Evolutionary conservation across 2,329 filamentous ascomycete species (phyloP), one percentile per base, ranked within the genome.

Genomic region (Tolypocladium pustulatum): DNA sequence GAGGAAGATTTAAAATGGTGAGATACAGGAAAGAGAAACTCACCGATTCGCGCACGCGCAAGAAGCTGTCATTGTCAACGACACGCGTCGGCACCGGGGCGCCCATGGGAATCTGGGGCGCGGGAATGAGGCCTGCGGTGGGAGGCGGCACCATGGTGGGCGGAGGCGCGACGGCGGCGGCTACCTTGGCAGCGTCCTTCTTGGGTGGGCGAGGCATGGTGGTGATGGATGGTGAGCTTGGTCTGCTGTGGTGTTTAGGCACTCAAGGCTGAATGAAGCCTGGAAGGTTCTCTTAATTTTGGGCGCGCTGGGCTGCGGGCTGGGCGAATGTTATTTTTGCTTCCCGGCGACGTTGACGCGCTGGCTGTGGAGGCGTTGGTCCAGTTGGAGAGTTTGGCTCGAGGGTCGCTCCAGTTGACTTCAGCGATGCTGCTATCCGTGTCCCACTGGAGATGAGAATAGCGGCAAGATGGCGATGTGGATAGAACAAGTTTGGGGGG

Each of bases 11-110:
- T n/a, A n/a, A n/a, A 57, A 61, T 53, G 59, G 60, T 61, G 57
- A 61, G 55, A 32, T 22, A 7, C 9, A 20, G 25, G 54, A 58
- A 38, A n/a, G 7, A 3, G 49, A 57, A 59, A 76, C 89, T 82
- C 86, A 95, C 91, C 71, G 85, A 87, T 71, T 95, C 90, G 68
- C 90, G 84, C 55, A 91, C 90, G 69, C 87, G 81, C 61, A 90
- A 81, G 71, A 93, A 93, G 72, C 90, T 87, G 60, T 90, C 87
- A 59, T 88, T 80, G 61, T 90, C 84, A 63, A 89, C 83, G 49
- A 78, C 68, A 59, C 71, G 72, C 61, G 71, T 67, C 56, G 67
- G 63, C 53, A 65, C 56, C 15, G 57, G 59, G 30, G 62, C 60
- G 43, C 62, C 59, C 41, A 65, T 37, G 37, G 56, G 58, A 22